Percentiles rank a stretch among this genome's conserved stretches.
These are phyloP conservation scores for Ophiostoma himal-ulmi DNA, from an alignment of 2,329 filamentous ascomycete genomes.

Conservation along the genomic window DNA sequence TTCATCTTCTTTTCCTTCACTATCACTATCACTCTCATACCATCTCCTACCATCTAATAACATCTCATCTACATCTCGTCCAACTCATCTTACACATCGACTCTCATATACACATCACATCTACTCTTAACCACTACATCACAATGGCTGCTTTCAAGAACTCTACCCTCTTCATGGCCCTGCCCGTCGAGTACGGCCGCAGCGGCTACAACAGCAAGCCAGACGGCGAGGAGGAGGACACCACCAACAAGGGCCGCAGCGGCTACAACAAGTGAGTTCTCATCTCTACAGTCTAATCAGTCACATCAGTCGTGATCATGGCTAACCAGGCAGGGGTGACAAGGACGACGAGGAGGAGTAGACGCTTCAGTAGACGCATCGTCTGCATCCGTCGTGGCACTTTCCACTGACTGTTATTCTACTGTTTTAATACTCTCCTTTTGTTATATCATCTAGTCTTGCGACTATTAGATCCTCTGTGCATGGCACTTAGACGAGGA, in stretches of 20 bases:
- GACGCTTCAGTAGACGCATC: constrained; percentile 26
- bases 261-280: constrained; percentile 41
- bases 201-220: constrained; percentile 40
- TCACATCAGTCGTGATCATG: not conserved
- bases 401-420: not conserved
- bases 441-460: constrained; percentile 4
- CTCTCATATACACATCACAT: not conserved
- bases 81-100: not conserved
- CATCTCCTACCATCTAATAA: no score
- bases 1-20: not conserved
- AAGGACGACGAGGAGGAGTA: constrained; percentile 37
- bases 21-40: not conserved
- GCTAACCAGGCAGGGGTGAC: constrained; percentile 22
- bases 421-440: not conserved
- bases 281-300: no score
- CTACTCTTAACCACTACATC: not conserved
- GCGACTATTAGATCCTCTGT: constrained; percentile 6
- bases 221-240: constrained; percentile 32
- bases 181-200: constrained; percentile 38
- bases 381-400: constrained; percentile 11
- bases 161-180: constrained; percentile 28
- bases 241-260: constrained; percentile 40
- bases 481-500: constrained; percentile 7
- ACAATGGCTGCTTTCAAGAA: constrained; percentile 34
- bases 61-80: not conserved